These are phyloP conservation scores for Hymenotorrendiella dingleyae DNA, from an alignment of 2,329 filamentous ascomycete genomes.

Conservation along the genomic window DNA sequence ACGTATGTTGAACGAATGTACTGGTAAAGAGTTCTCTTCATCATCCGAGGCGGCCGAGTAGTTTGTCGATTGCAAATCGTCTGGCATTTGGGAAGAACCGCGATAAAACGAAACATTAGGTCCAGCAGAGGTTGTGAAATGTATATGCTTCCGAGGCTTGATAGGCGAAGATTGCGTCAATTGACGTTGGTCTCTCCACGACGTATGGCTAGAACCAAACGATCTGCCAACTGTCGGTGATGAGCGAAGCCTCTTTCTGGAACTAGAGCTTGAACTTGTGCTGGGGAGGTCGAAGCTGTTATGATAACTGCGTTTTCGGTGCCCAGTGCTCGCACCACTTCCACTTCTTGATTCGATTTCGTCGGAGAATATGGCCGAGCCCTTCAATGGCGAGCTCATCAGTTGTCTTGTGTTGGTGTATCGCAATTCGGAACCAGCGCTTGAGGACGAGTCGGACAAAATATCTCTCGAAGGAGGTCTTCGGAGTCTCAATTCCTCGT, in stretches of 20 bases:
- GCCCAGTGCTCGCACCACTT: conserved; percentile 60
- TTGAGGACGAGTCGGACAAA: conserved; percentile 78
- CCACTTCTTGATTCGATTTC: conserved; percentile 54
- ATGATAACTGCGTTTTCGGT: conserved; percentile 58
- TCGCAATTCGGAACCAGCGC: conserved; percentile 68
- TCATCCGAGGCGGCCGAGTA: conserved; percentile 66
- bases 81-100: conserved; percentile 51
- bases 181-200: conserved; percentile 73
- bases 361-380: conserved; percentile 72
- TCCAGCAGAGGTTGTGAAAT: conserved; percentile 66
- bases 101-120: conserved; percentile 73
- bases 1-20: conserved; percentile 65
- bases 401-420: conserved; percentile 51
- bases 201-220: conserved; percentile 44
- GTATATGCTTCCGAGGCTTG: conserved; percentile 66
- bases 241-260: conserved; percentile 65
- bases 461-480: conserved; percentile 64
- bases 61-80: conserved; percentile 54
- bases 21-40: conserved; percentile 74
- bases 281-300: conserved; percentile 50
- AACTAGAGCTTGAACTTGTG: conserved; percentile 45
- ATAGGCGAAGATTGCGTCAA: conserved; percentile 83
- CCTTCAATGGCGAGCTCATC: conserved; percentile 82
- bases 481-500: conserved; percentile 65
- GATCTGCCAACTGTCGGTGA: conserved; percentile 57